Conservation (phyloP, 2,329 filamentous ascomycete genomes). For the Penicillium sp. region DNA sequence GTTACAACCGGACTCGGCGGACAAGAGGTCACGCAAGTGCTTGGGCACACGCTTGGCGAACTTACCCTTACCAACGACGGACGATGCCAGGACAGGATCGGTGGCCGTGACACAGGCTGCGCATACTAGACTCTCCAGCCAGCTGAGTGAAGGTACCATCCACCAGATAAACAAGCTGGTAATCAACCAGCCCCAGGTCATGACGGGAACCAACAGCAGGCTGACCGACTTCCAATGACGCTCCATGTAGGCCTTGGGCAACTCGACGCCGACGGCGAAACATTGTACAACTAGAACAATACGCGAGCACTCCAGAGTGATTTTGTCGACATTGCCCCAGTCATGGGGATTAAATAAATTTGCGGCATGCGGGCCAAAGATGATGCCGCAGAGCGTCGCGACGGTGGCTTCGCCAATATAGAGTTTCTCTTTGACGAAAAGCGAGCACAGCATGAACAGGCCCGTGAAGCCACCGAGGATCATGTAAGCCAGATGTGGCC, state of each 20-base stretch:
- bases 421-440: slow-evolving; percentile 95
- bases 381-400: slow-evolving; percentile 70
- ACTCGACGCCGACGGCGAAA: slow-evolving; percentile 71
- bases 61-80: slow-evolving; percentile 97
- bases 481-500: slow-evolving; percentile 96
- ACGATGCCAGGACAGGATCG: slow-evolving; percentile 94
- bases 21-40: slow-evolving; percentile 91
- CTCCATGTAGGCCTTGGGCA: slow-evolving; percentile 85
- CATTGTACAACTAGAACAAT: slow-evolving; percentile 73
- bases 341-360: slow-evolving; percentile 61
- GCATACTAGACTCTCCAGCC: slow-evolving; percentile 84
- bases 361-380: slow-evolving; percentile 69
- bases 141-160: slow-evolving; percentile 75
- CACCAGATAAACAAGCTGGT: slow-evolving; percentile 95
- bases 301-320: slow-evolving; percentile 70
- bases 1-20: slow-evolving; percentile 97
- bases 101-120: slow-evolving; percentile 96
- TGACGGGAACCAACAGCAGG: slow-evolving; percentile 87
- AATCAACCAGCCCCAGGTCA: slow-evolving; percentile 84
- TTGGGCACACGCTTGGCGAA: slow-evolving; percentile 97
- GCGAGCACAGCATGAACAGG: slow-evolving; percentile 97
- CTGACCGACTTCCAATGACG: slow-evolving; percentile 92
- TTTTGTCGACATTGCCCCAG: slow-evolving; percentile 69
- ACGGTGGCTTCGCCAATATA: slow-evolving; percentile 99
- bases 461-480: slow-evolving; percentile 97